Base-by-base conservation (phyloP, 352 stramenopile genomes). In the Pythium chondricola region DNA sequence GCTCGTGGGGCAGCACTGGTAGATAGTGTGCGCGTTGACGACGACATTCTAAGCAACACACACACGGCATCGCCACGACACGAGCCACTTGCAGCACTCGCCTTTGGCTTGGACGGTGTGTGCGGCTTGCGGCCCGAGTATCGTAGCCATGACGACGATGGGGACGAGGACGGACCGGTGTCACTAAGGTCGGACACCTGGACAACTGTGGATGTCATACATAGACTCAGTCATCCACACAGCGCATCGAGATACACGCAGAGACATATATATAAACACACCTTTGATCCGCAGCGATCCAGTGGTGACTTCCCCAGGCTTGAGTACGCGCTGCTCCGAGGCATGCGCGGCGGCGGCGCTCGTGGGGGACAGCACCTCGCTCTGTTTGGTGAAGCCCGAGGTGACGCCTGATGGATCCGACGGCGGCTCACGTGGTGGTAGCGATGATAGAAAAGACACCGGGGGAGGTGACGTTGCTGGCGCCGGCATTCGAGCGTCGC, bases 271-370 rank as follows among this genome's bases (percentile, higher is more conserved):
- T n/a, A n/a, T n/a, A n/a, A n/a, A 39, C 21, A n/a, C 32, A 81
- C 74, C 68, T 74, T 69, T 73, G 60, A 88, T 69, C 25, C 76
- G 67, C 42, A 88, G 56, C 20, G 67, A 50, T 24, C 76, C 76
- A 5, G 70, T 60, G 24, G 54, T 58, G 42, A 79, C 62, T 6
- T 81, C 63, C 8, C 66, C 71, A 7, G 73, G 61, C 36, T 76
- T 74, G 20, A 64, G 58, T 14, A 66, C 67, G 26, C 65, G 67
- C 46, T 72, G 65, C 48, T 77, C 69, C 31, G 71, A 68, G 14
- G 72, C 75, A n/a, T 68, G 61, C 26, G 66, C 71, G 13, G 84
- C 35, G 9, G 76, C 76, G 18, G 63, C 63, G 22, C 64, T 66
- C 38, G 64, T 74, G 14, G 75, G 71, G 48, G 74, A 84, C 21